Evolutionary conservation across 345 rosid species (phyloP), one percentile per base, ranked within the genome.

Genomic region (Stellera chamaejasme): DNA sequence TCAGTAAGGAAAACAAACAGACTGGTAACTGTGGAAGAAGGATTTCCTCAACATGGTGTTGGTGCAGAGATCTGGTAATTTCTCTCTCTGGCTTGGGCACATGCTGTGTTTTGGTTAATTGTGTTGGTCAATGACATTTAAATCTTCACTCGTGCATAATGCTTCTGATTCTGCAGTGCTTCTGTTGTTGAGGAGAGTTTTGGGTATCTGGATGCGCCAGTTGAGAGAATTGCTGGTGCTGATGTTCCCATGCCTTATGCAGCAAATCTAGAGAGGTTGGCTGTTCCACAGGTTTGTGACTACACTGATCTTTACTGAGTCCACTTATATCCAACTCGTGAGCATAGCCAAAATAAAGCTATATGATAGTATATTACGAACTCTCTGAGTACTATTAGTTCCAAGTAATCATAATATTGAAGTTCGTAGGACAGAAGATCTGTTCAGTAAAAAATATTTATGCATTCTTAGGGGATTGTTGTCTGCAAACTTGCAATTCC

Each of bases 1-100:
- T 86, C 95, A 13, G 90, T 86, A 41, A 73, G 84, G 72, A 86
- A 86, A 76, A 86, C 95, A 23, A 86, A 83, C 82, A 77, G 95
- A 65, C 78, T 86, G 54, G 80, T 86, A 16, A 83, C 95, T 13
- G 81, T 86, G 13, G 95, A 86, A 67, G 89, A 82, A 75, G 89
- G 82, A 50, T 80, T 80, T 61, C 93, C 89, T 44, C 84, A 85
- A 58, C 85, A 84, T 67, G 91, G 85, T 47, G 72, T 85, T 64
- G 88, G 93, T 10, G 86, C 88, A 23, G 93, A 82, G 75, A 82
- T 85, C 74, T 82, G 88, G 86, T 81, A 55, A 42, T 26, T 39
- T 41, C 28, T 68, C 65, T 62, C 48, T 50, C 70, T 48, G 15
- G 19, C 54, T 15, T 13, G 10, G 1, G 6, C 14, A 14, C 45